Conservation (phyloP, 2,329 filamentous ascomycete genomes). For the Xylaria polymorpha region DNA sequence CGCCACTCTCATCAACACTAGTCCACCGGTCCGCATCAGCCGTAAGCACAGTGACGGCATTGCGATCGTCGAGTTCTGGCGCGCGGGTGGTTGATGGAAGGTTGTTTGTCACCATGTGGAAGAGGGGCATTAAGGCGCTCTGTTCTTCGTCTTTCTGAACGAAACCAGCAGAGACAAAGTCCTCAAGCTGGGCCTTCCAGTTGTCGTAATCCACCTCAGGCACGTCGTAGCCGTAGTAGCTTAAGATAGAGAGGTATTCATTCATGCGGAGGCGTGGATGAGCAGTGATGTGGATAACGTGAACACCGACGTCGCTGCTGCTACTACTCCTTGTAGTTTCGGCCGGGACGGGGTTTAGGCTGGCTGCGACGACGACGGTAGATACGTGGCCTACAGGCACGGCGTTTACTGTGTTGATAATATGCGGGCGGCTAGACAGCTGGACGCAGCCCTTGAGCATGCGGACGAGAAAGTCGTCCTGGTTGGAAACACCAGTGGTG, state of each 20-base stretch:
- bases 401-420: slow-evolving; percentile 88
- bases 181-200: slow-evolving; percentile 76
- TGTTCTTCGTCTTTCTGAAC: slow-evolving; percentile 70
- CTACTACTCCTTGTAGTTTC: slow-evolving; percentile 24
- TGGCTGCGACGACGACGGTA: slow-evolving; percentile 77
- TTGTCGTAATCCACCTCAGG: slow-evolving; percentile 73
- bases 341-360: slow-evolving; percentile 66
- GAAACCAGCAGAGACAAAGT: slow-evolving; percentile 70
- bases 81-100: slow-evolving; percentile 76
- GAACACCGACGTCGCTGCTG: slow-evolving; percentile 45
- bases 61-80: slow-evolving; percentile 78
- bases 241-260: slow-evolving; percentile 77
- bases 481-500: slow-evolving; percentile 77
- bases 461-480: slow-evolving; percentile 90
- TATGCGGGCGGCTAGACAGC: slow-evolving; percentile 76
- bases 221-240: slow-evolving; percentile 75
- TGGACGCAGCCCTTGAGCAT: slow-evolving; percentile 91
- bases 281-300: slow-evolving; percentile 81
- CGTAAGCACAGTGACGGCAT: slow-evolving; percentile 72
- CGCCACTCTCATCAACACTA: slow-evolving; percentile 65
- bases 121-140: slow-evolving; percentile 78
- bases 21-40: slow-evolving; percentile 70
- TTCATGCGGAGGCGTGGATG: slow-evolving; percentile 83
- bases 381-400: slow-evolving; percentile 89
- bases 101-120: slow-evolving; percentile 77